Evolutionary conservation across 2,329 filamentous ascomycete genomes (phyloP).

Genomic region (Trichophyton verrucosum): DNA sequence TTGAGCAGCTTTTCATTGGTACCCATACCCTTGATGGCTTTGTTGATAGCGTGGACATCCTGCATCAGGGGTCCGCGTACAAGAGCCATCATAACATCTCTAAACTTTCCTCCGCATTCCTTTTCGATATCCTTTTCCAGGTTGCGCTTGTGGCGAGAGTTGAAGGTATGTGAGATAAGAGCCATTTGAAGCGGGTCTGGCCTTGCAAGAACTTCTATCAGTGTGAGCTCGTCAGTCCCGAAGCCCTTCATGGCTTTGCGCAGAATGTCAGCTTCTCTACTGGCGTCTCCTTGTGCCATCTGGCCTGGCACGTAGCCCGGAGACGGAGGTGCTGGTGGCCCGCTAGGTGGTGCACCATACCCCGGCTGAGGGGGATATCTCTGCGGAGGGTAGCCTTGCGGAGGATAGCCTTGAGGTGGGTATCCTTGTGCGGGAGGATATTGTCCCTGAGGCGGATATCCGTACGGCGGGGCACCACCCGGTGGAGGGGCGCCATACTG

Average conservation of each 20-base stretch:
- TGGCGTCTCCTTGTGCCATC: conserved; percentile 52
- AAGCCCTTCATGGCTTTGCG: conserved; percentile 76
- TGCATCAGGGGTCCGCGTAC: conserved; percentile 63
- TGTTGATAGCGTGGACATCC: conserved; percentile 58
- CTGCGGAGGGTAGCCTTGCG: conserved; percentile 9
- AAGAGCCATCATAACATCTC: conserved; percentile 55
- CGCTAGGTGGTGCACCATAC: conserved; percentile 8
- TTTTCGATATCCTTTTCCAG: conserved; percentile 61
- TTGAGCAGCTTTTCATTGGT: conserved; percentile 81
- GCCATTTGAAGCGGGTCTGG: conserved; percentile 64
- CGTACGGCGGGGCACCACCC: conserved; percentile 6
- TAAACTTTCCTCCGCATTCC: conserved; percentile 62
- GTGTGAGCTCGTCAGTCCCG: conserved; percentile 61
- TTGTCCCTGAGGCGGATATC: conserved; percentile 10
- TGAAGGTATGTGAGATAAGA: conserved; percentile 50
- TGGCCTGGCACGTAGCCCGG: conserved; percentile 55
- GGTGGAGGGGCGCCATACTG: conserved; percentile 9
- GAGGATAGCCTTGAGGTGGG: conserved; percentile 3
- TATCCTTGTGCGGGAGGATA: conserved; percentile 6
- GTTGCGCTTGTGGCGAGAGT: conserved; percentile 48
- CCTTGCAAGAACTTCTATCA: conserved; percentile 54
- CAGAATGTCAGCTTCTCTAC: conserved; percentile 52
- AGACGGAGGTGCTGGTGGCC: conserved; percentile 46
- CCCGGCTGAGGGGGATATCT: conserved; percentile 5
- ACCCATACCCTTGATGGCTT: conserved; percentile 64